phyloP scores from a whole-genome alignment of 371 early-diverging fungal genomes.

The Mucor lusitanicus region DNA sequence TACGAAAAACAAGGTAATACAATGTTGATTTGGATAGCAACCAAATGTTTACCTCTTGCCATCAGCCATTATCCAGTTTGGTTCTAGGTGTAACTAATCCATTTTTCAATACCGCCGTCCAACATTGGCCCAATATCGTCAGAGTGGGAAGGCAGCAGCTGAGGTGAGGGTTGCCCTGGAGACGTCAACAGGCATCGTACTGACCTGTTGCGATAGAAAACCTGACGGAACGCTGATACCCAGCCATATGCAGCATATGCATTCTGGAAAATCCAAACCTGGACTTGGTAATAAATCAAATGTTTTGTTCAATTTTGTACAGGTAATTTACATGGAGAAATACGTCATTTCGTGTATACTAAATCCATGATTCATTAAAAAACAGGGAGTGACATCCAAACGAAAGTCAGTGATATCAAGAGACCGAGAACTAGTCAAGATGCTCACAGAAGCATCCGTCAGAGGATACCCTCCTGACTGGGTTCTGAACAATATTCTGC shows the following conservation, averaged over 20 bases:
- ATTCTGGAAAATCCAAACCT: constrained; percentile 27
- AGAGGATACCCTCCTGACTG: constrained; percentile 68
- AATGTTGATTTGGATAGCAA: not conserved
- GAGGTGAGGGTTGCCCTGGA: constrained; percentile 30
- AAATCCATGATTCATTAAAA: not conserved
- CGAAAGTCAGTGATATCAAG: constrained; percentile 79
- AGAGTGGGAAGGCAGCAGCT: constrained; percentile 67
- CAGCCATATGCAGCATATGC: constrained; percentile 27
- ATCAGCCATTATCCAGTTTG: constrained; percentile 78
- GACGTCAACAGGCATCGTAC: not conserved
- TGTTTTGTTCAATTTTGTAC: constrained; percentile 57
- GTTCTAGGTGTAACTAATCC: constrained; percentile 95
- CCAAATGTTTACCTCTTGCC: not conserved
- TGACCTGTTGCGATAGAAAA: constrained; percentile 27
- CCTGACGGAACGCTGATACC: constrained; percentile 49
- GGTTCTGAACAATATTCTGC: constrained; percentile 85
- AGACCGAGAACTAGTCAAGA: constrained; percentile 74
- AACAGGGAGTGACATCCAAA: constrained; percentile 70
- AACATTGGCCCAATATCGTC: constrained; percentile 92
- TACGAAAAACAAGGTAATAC: constrained; percentile 58
- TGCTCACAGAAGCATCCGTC: constrained; percentile 68
- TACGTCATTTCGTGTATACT: not conserved
- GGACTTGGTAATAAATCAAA: constrained; percentile 36
- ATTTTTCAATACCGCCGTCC: constrained; percentile 85
- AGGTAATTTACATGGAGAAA: constrained; percentile 27